Evolutionary conservation across 345 rosid genomes (phyloP).

Genomic region (Brassica carinata): DNA sequence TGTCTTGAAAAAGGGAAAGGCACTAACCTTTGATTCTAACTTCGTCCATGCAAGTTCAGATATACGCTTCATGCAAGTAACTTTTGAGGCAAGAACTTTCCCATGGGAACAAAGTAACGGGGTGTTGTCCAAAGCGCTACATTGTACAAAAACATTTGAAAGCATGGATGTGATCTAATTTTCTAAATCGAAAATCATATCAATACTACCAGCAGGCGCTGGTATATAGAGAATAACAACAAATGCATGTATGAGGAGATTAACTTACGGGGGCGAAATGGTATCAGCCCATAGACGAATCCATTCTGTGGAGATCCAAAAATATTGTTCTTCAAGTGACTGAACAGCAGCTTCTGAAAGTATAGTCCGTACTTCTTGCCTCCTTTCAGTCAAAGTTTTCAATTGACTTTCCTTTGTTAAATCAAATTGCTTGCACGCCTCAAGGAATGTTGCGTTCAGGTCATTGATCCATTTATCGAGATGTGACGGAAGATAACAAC

Average conservation of each 20-base stretch:
- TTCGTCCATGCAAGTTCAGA: constrained; percentile 76
- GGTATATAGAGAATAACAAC: constrained; percentile 10
- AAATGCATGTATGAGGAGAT: constrained; percentile 17
- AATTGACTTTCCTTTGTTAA: constrained; percentile 59
- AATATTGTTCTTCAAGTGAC: constrained; percentile 64
- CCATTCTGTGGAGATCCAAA: constrained; percentile 90
- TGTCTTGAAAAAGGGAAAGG: constrained; percentile 13
- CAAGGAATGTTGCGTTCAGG: constrained; percentile 59
- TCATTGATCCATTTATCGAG: constrained; percentile 57
- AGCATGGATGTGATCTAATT: constrained; percentile 17
- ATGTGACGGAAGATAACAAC: constrained; percentile 66
- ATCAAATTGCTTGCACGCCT: constrained; percentile 64
- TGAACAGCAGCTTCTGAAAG: constrained; percentile 83
- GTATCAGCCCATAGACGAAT: constrained; percentile 94
- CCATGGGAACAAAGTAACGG: constrained; percentile 79
- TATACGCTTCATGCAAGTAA: constrained; percentile 75
- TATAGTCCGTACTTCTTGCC: constrained; percentile 80
- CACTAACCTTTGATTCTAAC: constrained; percentile 57
- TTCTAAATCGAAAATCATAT: constrained; percentile 8
- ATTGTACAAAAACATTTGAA: constrained; percentile 23
- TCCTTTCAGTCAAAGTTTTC: constrained; percentile 59
- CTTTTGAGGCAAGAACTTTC: constrained; percentile 74
- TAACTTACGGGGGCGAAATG: constrained; percentile 67
- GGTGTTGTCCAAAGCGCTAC: constrained; percentile 68
- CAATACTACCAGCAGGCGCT: constrained; percentile 10